A percentile compares a stretch with the other conserved stretches of the same genome.
These are phyloP conservation scores for Hanseniaspora sp. DNA, from an alignment of 1,139 yeast genomes.

Conservation along the genomic window DNA sequence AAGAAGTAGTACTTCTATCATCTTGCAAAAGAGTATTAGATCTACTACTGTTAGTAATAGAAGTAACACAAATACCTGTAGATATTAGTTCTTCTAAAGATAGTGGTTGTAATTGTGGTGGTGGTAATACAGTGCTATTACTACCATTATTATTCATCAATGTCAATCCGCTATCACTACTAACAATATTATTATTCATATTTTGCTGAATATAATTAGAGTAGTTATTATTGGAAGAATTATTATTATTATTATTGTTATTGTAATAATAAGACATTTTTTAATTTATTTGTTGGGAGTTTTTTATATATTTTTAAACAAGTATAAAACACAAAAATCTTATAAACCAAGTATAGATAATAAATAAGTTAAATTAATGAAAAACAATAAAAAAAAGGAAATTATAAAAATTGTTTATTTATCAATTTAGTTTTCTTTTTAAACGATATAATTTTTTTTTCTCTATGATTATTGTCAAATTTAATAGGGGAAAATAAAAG, in stretches of 20 bases:
- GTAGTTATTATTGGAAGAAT: neutral
- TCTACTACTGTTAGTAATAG: neutral
- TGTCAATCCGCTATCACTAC: neutral
- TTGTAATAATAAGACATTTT: neutral
- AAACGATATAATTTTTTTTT: too few species aligned
- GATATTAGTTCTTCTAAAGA: constrained; percentile 11
- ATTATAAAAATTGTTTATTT: too few species aligned
- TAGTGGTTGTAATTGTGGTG: constrained; percentile 12
- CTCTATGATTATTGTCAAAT: too few species aligned
- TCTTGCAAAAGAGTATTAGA: neutral
- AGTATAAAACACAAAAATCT: too few species aligned
- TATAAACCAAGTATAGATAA: too few species aligned
- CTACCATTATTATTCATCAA: neutral
- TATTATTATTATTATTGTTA: neutral
- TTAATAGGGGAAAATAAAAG: too few species aligned
- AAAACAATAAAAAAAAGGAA: too few species aligned
- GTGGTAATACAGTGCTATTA: neutral
- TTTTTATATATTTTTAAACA: too few species aligned
- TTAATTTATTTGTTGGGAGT: too few species aligned
- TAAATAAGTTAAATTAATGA: too few species aligned
- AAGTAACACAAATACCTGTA: neutral
- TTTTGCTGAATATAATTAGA: neutral
- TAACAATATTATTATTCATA: neutral
- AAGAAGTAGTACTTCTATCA: neutral
- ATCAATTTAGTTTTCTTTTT: too few species aligned